A percentile compares a stretch with the other conserved stretches of the same genome.
Conservation (phyloP, 805 yeast species). For the Zygoascus ofunaensis region DNA sequence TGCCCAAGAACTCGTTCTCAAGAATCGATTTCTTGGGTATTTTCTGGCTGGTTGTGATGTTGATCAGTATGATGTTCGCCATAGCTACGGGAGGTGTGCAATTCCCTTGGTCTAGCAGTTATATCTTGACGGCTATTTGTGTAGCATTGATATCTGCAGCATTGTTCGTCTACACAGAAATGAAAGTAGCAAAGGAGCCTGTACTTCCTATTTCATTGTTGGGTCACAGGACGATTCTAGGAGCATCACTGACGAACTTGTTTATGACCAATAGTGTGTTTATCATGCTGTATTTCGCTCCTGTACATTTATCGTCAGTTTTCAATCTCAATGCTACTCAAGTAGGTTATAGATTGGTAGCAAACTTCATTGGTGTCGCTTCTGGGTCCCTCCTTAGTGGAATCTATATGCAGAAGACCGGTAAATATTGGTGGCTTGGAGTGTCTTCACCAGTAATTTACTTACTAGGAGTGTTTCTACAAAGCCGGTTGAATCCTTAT, state of each 20-base stretch:
- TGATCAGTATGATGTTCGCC: conserved; percentile 52
- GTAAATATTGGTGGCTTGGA: conserved; percentile 47
- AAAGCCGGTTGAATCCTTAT: conserved; percentile 21
- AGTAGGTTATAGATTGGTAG: conserved; percentile 42
- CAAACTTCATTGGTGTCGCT: conserved; percentile 59
- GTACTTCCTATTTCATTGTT: conserved; percentile 56
- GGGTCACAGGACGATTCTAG: conserved; percentile 48
- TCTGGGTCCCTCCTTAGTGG: conserved; percentile 62
- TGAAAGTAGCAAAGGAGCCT: conserved; percentile 48
- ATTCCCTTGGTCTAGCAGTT: conserved; percentile 37
- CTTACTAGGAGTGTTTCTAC: conserved; percentile 39
- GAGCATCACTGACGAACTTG: conserved; percentile 61
- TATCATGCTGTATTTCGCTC: conserved; percentile 58
- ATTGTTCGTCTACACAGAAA: conserved; percentile 45
- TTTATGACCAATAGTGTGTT: conserved; percentile 61
- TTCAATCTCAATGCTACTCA: conserved; percentile 44
- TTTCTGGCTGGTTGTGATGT: conserved; percentile 44
- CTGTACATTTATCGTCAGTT: conserved; percentile 55
- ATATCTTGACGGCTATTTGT: conserved; percentile 26
- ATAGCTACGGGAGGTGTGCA: conserved; percentile 59
- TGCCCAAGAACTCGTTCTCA: conserved; percentile 36
- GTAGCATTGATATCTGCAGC: conserved; percentile 28
- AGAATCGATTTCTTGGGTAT: conserved; percentile 66
- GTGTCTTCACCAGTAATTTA: conserved; percentile 36
- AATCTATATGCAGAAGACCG: conserved; percentile 55